Percentiles rank a stretch among this genome's conserved stretches.
These are phyloP conservation scores for Thalassiosira profunda DNA, from an alignment of 108 stramenopile genomes.

Conservation along the genomic window DNA sequence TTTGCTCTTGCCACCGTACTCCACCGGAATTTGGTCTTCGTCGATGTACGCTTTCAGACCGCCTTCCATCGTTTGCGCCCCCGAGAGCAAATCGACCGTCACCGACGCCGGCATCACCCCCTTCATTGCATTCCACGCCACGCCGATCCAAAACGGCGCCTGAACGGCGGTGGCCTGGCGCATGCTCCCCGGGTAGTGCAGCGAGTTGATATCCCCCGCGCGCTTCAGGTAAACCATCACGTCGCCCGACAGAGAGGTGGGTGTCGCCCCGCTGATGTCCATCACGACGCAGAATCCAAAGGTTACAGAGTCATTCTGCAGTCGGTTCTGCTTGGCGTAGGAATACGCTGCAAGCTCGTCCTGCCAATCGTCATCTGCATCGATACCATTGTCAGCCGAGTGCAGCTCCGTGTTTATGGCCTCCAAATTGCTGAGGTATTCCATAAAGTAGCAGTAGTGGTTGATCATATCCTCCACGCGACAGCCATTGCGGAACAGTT, in stretches of 20 bases:
- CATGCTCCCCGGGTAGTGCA: conserved; percentile 61
- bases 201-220: conserved; percentile 61
- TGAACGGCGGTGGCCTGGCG: conserved; percentile 53
- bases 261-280: conserved; percentile 57
- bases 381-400: background rate
- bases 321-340: conserved; percentile 24
- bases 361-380: conserved; percentile 33
- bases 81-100: conserved; percentile 51
- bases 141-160: conserved; percentile 63
- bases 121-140: conserved; percentile 48
- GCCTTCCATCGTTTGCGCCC: conserved; percentile 39
- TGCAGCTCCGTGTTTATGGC: conserved; percentile 20
- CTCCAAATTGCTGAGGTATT: conserved; percentile 56
- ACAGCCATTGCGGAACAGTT: conserved; percentile 57
- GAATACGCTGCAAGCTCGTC: conserved; percentile 34
- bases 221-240: conserved; percentile 59
- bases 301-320: conserved; percentile 22
- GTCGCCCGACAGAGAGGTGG: conserved; percentile 54
- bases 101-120: conserved; percentile 58
- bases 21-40: conserved; percentile 62
- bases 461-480: conserved; percentile 58
- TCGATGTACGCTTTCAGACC: conserved; percentile 59
- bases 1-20: conserved; percentile 62
- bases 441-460: conserved; percentile 68
- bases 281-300: conserved; percentile 68